Percentiles rank a stretch among this genome's conserved stretches.
Conservation (phyloP, 2,329 filamentous ascomycete species). For the Calonectria naviculata region DNA sequence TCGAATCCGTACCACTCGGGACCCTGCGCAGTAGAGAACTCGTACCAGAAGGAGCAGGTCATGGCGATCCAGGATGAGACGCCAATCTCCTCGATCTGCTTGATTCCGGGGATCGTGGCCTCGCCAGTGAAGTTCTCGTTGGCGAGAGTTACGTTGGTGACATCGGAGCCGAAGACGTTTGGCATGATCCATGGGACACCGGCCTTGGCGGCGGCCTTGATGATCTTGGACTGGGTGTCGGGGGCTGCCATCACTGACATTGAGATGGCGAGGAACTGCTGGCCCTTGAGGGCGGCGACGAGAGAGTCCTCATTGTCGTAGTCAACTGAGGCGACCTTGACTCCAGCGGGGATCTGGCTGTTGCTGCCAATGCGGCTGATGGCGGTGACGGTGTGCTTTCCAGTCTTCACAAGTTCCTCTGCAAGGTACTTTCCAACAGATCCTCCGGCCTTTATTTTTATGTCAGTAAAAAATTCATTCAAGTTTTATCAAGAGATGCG, state of each 20-base stretch:
- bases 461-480: conserved; percentile 16
- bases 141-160: conserved; percentile 51
- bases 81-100: conserved; percentile 53
- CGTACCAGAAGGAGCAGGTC: conserved; percentile 67
- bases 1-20: conserved; percentile 60
- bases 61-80: conserved; percentile 59
- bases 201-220: conserved; percentile 65
- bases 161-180: conserved; percentile 58
- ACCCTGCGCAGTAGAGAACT: conserved; percentile 58
- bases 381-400: conserved; percentile 63
- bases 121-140: conserved; percentile 43
- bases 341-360: conserved; percentile 55
- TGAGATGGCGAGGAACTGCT: conserved; percentile 69
- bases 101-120: conserved; percentile 37
- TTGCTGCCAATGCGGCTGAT: conserved; percentile 57
- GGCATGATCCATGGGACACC: conserved; percentile 67
- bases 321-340: conserved; percentile 54
- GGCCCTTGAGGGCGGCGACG: conserved; percentile 60
- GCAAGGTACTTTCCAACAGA: conserved; percentile 52
- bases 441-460: conserved; percentile 51
- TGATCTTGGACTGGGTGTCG: conserved; percentile 60
- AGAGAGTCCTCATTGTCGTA: conserved; percentile 57
- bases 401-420: conserved; percentile 54
- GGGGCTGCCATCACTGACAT: conserved; percentile 54
- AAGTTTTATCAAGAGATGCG: too few relatives aligned